Base-by-base conservation (phyloP, 2,329 filamentous ascomycete species). In the Cercospora sp. region DNA sequence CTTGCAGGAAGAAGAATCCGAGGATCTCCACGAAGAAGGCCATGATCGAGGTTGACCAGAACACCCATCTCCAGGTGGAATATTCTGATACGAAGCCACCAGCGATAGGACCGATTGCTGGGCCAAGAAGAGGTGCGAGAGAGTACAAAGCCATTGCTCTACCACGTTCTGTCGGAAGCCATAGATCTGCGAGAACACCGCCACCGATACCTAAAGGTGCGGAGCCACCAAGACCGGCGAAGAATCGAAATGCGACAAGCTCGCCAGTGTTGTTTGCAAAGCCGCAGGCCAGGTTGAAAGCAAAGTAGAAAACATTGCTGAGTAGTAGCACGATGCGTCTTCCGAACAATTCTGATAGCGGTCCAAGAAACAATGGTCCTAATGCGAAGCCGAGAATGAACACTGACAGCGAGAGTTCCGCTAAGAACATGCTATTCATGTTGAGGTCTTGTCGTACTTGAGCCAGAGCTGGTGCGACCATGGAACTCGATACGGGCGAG, bases 61-160 rank as follows among this genome's bases (percentile, higher is more conserved):
- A 93, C 7, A 87, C 86, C 90, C 90, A 93, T 45, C 90, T 84
- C 91, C 91, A 93, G 0, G 85, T 87, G 7, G 84, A 87, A 69
- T 85, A 81, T 72, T 89, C 80, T 0, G 87, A 83, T 26, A 91
- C 87, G 75, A 88, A 91, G 0, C 87, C 89, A 9, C 89, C 89
- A 0, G 85, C 84, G 1, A 91, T 86, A 0, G 89, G 90, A 0
- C 89, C 89, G 4, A 90, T 79, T 0, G 87, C 87, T 3, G 89
- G 89, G 0, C 89, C 89, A 0, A 91, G 83, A 0, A 91, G 81
- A 0, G 89, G 89, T 1, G 85, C 86, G 0, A 91, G 81, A 61
- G 82, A 86, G 79, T 90, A 90, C 45, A 90, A 83, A 1, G 84
- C 84, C 65, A 90, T 86, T 3, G 88, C 86, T 69, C 83, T 84